Percentiles rank a stretch among this genome's conserved stretches.
These are phyloP conservation scores for Coniochaeta hoffmannii DNA, from an alignment of 2,329 filamentous ascomycete genomes.

Conservation along the genomic window DNA sequence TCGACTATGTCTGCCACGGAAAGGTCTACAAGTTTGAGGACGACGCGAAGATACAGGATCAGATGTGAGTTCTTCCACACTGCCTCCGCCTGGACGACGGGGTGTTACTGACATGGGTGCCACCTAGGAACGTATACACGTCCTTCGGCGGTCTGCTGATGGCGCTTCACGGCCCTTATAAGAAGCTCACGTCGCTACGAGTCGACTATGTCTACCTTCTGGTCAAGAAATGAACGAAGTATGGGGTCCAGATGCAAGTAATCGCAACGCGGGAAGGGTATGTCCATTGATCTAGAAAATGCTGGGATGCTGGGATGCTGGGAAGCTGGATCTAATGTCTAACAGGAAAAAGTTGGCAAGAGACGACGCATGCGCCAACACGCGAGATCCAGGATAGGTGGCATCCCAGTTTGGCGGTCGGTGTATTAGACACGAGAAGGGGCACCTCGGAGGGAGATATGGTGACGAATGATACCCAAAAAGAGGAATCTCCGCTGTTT, in stretches of 20 bases:
- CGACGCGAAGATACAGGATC: constrained; percentile 61
- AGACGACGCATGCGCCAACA: neutral
- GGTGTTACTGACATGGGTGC: neutral
- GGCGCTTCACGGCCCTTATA: constrained; percentile 87
- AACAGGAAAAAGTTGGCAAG: neutral
- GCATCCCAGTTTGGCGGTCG: neutral
- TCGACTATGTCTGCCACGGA: constrained; percentile 81
- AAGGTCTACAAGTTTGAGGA: constrained; percentile 89
- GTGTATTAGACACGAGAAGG: constrained; percentile 7
- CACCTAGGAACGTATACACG: constrained; percentile 75
- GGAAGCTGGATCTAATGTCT: neutral
- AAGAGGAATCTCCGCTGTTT: constrained; percentile 1
- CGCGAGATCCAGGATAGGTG: neutral
- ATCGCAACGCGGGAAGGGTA: neutral
- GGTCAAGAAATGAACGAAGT: constrained; percentile 68
- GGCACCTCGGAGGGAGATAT: constrained; percentile 4
- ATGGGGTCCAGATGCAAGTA: neutral
- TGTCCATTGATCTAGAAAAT: neutral
- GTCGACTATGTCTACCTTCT: constrained; percentile 93
- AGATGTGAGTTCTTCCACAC: constrained; percentile 59
- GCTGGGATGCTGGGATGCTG: too few relatives aligned
- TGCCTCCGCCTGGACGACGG: neutral
- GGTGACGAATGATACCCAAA: constrained; percentile 12
- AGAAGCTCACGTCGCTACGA: constrained; percentile 84
- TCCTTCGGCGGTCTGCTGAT: constrained; percentile 91